Conservation (phyloP, 257 asterid genomes). For the Apocynum venetum region DNA sequence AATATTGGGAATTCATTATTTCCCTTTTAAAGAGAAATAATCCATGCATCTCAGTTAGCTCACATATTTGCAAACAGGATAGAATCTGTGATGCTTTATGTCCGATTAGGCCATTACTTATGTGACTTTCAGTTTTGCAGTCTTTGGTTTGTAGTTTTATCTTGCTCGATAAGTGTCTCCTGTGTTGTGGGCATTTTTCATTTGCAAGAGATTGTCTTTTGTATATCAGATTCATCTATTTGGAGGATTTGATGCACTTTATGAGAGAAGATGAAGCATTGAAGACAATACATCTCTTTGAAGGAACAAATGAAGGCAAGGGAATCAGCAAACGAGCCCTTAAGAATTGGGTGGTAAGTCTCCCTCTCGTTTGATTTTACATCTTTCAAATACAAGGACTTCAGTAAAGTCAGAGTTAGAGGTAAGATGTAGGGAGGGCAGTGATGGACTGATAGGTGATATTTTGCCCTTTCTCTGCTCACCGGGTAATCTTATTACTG, state of each 20-base stretch:
- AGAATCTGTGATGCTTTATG: neutral
- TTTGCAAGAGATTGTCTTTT: slow-evolving; percentile 4
- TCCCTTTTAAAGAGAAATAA: neutral
- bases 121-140: neutral
- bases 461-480: neutral
- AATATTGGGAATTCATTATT: neutral
- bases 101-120: neutral
- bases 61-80: neutral
- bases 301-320: slow-evolving; percentile 60
- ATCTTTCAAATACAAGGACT: no score
- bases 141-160: neutral
- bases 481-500: neutral
- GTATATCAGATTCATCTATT: slow-evolving; percentile 42
- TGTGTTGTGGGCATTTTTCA: neutral
- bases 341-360: slow-evolving; percentile 84
- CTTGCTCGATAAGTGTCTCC: neutral
- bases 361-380: neutral
- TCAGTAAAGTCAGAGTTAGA: neutral
- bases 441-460: neutral
- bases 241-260: slow-evolving; percentile 75
- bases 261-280: slow-evolving; percentile 81
- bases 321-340: slow-evolving; percentile 78
- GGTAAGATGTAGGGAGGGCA: neutral
- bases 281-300: slow-evolving; percentile 63
- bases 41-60: neutral